phyloP scores from a whole-genome alignment of 208 protist species.

The Wallacemonas collosoma region DNA sequence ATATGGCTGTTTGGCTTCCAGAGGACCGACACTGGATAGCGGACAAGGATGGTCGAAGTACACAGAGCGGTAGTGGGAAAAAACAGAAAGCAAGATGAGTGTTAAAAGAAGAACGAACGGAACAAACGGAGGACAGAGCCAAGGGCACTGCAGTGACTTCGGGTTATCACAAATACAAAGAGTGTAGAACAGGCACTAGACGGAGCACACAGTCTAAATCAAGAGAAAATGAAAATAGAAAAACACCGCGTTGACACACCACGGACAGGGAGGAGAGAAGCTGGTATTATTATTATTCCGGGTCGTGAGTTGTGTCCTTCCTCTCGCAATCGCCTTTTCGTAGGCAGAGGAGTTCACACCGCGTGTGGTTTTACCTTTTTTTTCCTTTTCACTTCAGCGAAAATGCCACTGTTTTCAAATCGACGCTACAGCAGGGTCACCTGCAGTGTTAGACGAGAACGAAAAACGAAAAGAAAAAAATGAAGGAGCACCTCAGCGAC shows the following conservation, averaged over 20 bases:
- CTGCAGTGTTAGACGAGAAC: not conserved
- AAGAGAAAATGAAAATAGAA: no score
- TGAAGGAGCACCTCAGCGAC: conserved; percentile 10
- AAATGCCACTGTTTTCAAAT: no score
- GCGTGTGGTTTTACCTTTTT: no score
- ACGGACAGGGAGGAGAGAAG: no score
- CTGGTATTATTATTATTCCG: no score
- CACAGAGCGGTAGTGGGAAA: not conserved
- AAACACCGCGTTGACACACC: no score
- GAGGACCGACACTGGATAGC: not conserved
- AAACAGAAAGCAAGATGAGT: conserved; percentile 10
- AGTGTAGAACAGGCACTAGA: not conserved
- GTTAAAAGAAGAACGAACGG: conserved; percentile 11
- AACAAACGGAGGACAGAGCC: conserved; percentile 18
- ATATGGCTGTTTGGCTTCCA: conserved; percentile 1
- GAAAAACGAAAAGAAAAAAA: conserved; percentile 26
- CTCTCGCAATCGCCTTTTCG: no score
- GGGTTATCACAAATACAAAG: conserved; percentile 8
- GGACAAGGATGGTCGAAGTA: not conserved
- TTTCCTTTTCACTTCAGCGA: no score
- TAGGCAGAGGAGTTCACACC: no score
- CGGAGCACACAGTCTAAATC: no score
- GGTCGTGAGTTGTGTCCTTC: no score
- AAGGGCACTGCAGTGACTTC: not conserved
- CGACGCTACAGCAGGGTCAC: conserved; percentile 1